Conservation (phyloP, 2,329 filamentous ascomycete genomes). For the Alternaria gaisen region DNA sequence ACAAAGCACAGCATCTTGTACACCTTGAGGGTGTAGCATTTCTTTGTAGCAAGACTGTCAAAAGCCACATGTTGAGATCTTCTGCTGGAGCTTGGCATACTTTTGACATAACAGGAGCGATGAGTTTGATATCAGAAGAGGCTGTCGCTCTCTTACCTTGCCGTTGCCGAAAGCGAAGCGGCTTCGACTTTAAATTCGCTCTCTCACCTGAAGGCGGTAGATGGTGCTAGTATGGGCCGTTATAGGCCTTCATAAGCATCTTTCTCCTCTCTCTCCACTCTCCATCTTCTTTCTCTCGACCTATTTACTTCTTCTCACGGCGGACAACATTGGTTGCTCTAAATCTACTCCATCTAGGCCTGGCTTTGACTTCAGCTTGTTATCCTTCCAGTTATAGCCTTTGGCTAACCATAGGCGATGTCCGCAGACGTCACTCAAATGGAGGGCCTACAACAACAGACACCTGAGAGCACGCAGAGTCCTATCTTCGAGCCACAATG, state of each 20-base stretch:
- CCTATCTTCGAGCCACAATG: conserved; percentile 8
- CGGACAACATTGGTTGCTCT: neutral
- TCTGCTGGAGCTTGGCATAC: neutral
- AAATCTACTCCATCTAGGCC: neutral
- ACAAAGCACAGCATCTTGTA: neutral
- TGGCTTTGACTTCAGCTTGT: neutral
- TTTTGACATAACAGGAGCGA: neutral
- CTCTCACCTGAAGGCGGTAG: neutral
- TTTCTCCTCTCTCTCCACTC: neutral
- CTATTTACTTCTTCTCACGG: neutral
- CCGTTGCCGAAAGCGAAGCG: neutral
- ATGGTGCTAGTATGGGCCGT: neutral
- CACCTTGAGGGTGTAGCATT: neutral
- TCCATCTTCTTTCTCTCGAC: neutral
- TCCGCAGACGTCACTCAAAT: neutral
- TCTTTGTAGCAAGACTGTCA: neutral
- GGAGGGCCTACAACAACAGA: neutral
- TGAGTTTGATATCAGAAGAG: neutral
- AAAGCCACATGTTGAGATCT: neutral
- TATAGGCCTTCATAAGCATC: neutral
- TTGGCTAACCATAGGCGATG: neutral
- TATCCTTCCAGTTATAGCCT: neutral
- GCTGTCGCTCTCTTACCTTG: neutral
- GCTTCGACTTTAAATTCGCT: neutral
- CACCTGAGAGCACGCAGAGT: neutral